phyloP scores from a whole-genome alignment of 176 grass and related monocot genomes.

The Stipa capillata region DNA sequence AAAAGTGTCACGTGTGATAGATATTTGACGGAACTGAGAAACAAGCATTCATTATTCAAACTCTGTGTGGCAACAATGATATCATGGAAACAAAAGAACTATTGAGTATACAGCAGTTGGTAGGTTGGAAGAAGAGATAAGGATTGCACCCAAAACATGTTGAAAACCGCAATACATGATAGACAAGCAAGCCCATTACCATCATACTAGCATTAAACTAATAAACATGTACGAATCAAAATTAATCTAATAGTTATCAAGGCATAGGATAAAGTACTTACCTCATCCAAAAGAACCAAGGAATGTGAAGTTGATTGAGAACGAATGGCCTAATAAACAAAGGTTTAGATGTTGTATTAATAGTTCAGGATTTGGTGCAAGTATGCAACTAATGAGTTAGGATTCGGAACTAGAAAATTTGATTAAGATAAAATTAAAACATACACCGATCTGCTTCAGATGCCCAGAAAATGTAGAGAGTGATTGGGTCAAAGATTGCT shows the following conservation, averaged over 20 bases:
- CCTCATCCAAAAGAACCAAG: slow-evolving; percentile 74
- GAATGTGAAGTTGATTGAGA: slow-evolving; percentile 51
- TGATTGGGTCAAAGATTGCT: slow-evolving; percentile 75
- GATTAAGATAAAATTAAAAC: slow-evolving; percentile 17
- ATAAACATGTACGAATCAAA: neutral
- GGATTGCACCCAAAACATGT: neutral
- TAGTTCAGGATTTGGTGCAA: neutral
- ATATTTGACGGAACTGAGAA: slow-evolving; percentile 10
- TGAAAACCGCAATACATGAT: neutral
- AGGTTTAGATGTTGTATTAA: slow-evolving; percentile 6
- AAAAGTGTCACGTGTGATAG: neutral
- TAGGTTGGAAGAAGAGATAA: neutral
- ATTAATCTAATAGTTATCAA: slow-evolving; percentile 6
- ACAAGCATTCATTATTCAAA: slow-evolving; percentile 1
- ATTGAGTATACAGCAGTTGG: neutral
- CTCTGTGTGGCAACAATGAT: neutral
- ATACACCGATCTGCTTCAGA: slow-evolving; percentile 70
- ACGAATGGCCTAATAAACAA: slow-evolving; percentile 42
- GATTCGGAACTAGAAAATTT: neutral
- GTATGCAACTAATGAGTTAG: neutral
- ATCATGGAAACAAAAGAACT: neutral
- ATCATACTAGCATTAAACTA: neutral
- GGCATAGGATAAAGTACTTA: slow-evolving; percentile 23
- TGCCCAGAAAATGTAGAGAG: slow-evolving; percentile 84
- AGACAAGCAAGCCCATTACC: neutral